Conservation (phyloP, 768 basidiomycete species). For the Boletus bicolor region DNA sequence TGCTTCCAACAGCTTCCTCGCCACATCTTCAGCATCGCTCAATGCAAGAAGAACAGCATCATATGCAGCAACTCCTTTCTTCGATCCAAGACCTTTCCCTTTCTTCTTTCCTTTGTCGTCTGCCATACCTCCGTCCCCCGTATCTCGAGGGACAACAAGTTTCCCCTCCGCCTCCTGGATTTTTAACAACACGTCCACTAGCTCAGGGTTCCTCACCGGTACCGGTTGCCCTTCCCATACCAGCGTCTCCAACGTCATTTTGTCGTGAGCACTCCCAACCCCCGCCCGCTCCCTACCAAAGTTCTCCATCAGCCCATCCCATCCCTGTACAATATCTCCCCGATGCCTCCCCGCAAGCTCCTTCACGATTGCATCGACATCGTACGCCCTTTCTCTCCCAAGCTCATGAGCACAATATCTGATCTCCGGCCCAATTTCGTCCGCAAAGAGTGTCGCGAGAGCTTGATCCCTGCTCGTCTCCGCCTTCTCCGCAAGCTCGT, state of each 20-base stretch:
- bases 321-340: constrained; percentile 61
- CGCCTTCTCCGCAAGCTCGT: constrained; percentile 60
- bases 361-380: constrained; percentile 69
- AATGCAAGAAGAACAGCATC: constrained; percentile 81
- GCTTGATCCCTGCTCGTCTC: constrained; percentile 83
- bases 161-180: constrained; percentile 75
- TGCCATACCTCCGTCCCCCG: constrained; percentile 25
- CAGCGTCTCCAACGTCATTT: constrained; percentile 57
- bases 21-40: constrained; percentile 87
- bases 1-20: constrained; percentile 75
- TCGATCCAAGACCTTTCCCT: constrained; percentile 45
- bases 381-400: constrained; percentile 74
- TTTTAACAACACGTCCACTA: constrained; percentile 81
- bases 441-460: constrained; percentile 75
- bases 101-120: constrained; percentile 34
- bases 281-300: constrained; percentile 44
- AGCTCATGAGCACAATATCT: constrained; percentile 90
- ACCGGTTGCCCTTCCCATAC: constrained; percentile 82
- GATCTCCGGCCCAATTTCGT: constrained; percentile 88
- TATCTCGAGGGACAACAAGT: constrained; percentile 40
- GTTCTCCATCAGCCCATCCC: constrained; percentile 49
- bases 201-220: constrained; percentile 84
- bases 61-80: constrained; percentile 80
- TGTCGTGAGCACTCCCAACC: constrained; percentile 36
- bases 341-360: constrained; percentile 58